phyloP scores from a whole-genome alignment of 805 yeast genomes.

The Lipomyces japonicus region DNA sequence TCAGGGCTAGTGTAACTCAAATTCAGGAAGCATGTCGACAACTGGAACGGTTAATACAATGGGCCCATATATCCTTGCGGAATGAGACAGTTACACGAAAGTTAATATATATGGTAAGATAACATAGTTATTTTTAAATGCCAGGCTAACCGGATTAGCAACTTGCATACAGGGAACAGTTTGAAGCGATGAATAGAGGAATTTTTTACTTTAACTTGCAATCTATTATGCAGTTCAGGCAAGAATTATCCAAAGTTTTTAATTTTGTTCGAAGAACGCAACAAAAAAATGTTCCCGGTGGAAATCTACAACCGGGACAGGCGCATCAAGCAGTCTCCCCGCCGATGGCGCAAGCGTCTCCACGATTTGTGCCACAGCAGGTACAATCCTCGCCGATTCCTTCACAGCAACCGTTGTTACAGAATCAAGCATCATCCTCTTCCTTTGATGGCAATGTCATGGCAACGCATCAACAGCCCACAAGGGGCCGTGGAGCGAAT shows the following conservation, averaged over 20 bases:
- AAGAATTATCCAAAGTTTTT: slow-evolving; percentile 20
- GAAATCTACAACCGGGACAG: slow-evolving; percentile 4
- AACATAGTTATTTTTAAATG: background rate
- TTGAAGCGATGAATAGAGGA: slow-evolving; percentile 17
- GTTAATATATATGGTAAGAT: slow-evolving; percentile 21
- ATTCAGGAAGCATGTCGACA: slow-evolving; percentile 23
- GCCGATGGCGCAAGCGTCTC: background rate
- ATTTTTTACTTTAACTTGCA: slow-evolving; percentile 12
- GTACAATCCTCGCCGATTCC: too few relatives aligned
- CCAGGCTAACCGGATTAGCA: slow-evolving; percentile 6
- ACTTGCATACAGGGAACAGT: slow-evolving; percentile 22
- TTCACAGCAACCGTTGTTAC: too few relatives aligned
- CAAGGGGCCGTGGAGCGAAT: background rate
- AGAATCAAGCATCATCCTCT: too few relatives aligned
- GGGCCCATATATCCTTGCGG: slow-evolving; percentile 16
- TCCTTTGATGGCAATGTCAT: too few relatives aligned
- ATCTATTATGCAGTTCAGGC: slow-evolving; percentile 12
- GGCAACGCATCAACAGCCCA: background rate
- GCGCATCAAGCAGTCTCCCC: background rate
- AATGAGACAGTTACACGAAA: slow-evolving; percentile 19
- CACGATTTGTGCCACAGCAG: too few relatives aligned
- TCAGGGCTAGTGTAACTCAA: slow-evolving; percentile 7
- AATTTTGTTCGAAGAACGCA: slow-evolving; percentile 12
- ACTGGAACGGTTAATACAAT: slow-evolving; percentile 20
- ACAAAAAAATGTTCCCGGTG: slow-evolving; percentile 3